These are phyloP conservation scores for Naegleria gruberi DNA, from an alignment of 208 protist species.

Conservation along the genomic window DNA sequence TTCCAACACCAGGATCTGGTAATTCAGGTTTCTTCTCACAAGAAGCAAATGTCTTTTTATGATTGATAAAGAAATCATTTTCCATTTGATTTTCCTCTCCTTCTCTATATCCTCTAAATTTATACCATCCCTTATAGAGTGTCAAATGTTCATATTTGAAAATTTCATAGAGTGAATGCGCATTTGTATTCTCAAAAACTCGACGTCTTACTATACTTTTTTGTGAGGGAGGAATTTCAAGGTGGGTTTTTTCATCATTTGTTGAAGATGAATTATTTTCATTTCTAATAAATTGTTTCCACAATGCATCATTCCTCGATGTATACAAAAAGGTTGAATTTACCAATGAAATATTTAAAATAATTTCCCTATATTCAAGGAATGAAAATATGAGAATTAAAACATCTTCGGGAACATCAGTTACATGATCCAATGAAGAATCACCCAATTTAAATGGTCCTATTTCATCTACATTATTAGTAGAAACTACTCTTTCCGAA, in stretches of 20 bases:
- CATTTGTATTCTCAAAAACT: background rate
- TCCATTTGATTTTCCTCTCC: background rate
- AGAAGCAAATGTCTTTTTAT: background rate
- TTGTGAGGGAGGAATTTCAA: background rate
- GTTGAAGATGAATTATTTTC: background rate
- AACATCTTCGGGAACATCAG: background rate
- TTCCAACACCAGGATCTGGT: background rate
- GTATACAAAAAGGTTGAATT: background rate
- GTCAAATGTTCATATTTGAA: background rate
- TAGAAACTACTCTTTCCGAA: no score
- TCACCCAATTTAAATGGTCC: background rate
- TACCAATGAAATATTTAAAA: background rate
- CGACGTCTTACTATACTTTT: background rate
- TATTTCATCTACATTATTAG: no score
- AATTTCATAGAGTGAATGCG: background rate
- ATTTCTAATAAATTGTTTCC: background rate
- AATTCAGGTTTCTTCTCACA: background rate
- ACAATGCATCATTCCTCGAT: background rate
- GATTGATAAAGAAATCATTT: background rate
- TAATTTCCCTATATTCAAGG: background rate
- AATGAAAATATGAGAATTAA: background rate
- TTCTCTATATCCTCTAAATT: background rate
- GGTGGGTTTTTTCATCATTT: background rate
- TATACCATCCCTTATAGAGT: background rate
- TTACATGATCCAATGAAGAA: background rate